A percentile compares a stretch with the other conserved stretches of the same genome.
Evolutionary conservation across 306 rosid genomes (phyloP).

Genomic region (Hylodesmum podocarpum): DNA sequence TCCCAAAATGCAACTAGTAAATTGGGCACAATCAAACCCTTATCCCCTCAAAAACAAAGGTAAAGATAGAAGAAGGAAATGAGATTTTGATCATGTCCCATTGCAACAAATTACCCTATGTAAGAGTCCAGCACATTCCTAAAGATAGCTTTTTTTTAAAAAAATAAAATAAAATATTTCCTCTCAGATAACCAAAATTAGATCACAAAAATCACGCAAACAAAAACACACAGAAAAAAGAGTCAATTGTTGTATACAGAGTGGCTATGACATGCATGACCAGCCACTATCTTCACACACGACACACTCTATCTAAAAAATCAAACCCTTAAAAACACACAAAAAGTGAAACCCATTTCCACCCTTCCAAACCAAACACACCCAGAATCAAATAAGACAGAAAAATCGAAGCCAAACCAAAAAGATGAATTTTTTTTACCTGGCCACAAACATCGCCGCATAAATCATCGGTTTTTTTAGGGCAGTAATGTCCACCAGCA

Average conservation of each 20-base stretch:
- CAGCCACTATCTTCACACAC: not conserved
- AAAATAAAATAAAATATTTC: too few species aligned
- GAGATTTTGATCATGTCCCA: not conserved
- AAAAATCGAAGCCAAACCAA: not conserved
- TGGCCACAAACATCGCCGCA: slow-evolving; percentile 78
- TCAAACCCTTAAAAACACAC: not conserved
- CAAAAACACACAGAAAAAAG: not conserved
- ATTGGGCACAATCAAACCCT: not conserved
- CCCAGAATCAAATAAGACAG: not conserved
- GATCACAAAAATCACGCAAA: not conserved
- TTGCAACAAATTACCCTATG: not conserved
- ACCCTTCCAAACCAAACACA: not conserved
- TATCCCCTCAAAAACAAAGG: not conserved
- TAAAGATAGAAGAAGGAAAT: not conserved
- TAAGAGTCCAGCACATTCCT: not conserved
- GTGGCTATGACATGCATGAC: not conserved
- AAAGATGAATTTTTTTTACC: slow-evolving; percentile 41
- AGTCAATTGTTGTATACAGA: not conserved
- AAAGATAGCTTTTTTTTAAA: not conserved
- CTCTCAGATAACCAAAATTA: not conserved
- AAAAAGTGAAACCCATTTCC: not conserved
- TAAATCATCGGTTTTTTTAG: slow-evolving; percentile 71
- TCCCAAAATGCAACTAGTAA: not conserved
- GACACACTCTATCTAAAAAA: too few species aligned
- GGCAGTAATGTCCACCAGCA: slow-evolving; percentile 63